A percentile compares a stretch with the other conserved stretches of the same genome.
phyloP scores from a whole-genome alignment of 2,329 filamentous ascomycete species.

The Scytalidium lignicola region DNA sequence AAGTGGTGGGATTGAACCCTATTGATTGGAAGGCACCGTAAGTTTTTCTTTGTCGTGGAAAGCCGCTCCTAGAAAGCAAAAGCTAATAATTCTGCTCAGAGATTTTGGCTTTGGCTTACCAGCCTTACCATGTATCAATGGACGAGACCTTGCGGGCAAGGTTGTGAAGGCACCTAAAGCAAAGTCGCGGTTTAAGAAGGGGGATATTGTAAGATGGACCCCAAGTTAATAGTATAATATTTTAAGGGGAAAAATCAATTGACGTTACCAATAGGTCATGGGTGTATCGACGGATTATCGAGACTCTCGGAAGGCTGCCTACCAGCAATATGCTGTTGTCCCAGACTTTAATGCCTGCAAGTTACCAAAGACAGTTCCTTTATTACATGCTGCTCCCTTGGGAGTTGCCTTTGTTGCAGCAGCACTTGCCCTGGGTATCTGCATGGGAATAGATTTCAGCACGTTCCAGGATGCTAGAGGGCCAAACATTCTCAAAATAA shows the following conservation, averaged over 20 bases:
- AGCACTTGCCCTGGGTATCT: conserved; percentile 61
- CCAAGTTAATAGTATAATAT: no score
- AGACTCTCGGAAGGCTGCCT: conserved; percentile 24
- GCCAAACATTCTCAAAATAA: conserved; percentile 51
- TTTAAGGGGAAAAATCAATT: no score
- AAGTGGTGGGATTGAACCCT: conserved; percentile 62
- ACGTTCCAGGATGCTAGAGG: conserved; percentile 33
- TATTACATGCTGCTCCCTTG: conserved; percentile 20
- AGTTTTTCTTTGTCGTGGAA: conserved; percentile 45
- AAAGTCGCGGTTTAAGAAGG: conserved; percentile 44
- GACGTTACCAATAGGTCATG: conserved; percentile 27
- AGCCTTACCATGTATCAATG: conserved; percentile 24
- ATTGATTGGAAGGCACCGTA: conserved; percentile 78
- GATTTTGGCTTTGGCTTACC: conserved; percentile 27
- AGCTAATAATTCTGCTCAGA: conserved; percentile 53
- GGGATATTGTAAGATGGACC: conserved; percentile 42
- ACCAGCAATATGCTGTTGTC: conserved; percentile 47
- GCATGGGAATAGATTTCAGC: conserved; percentile 62
- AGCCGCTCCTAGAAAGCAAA: conserved; percentile 30
- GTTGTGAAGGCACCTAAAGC: conserved; percentile 45
- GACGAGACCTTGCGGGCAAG: conserved; percentile 57
- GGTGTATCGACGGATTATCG: conserved; percentile 27
- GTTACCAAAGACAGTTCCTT: conserved; percentile 16
- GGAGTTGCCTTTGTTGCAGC: conserved; percentile 51
- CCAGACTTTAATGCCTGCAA: conserved; percentile 25